Evolutionary conservation across 2,329 filamentous ascomycete genomes (phyloP).

Genomic region (Coniochaeta prunicola): DNA sequence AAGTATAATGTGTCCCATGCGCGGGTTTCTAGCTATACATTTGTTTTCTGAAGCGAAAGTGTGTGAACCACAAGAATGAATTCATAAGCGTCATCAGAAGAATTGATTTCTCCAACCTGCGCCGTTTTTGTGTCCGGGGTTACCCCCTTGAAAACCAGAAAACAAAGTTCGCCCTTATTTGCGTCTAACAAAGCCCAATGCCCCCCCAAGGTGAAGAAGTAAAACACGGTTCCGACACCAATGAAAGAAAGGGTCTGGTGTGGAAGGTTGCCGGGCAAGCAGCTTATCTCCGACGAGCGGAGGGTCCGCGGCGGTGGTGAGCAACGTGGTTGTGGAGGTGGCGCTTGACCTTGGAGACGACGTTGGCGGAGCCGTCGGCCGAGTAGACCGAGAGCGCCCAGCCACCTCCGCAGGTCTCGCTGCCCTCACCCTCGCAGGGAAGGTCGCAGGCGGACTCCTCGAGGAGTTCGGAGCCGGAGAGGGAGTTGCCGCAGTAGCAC

Average conservation of each 20-base stretch:
- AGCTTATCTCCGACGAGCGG: slow-evolving; percentile 12
- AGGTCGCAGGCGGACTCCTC: slow-evolving; percentile 37
- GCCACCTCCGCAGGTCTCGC: slow-evolving; percentile 42
- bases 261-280: background rate
- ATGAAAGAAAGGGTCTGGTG: background rate
- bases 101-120: background rate
- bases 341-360: slow-evolving; percentile 17
- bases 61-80: background rate
- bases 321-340: slow-evolving; percentile 28
- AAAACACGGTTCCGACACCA: background rate
- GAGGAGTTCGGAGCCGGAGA: slow-evolving; percentile 31
- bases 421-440: slow-evolving; percentile 40
- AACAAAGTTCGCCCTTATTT: background rate
- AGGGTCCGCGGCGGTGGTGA: slow-evolving; percentile 19
- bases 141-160: background rate
- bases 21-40: background rate
- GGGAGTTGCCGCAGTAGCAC: slow-evolving; percentile 39
- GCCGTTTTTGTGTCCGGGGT: background rate
- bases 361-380: slow-evolving; percentile 13
- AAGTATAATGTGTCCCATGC: background rate
- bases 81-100: background rate
- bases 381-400: slow-evolving; percentile 38
- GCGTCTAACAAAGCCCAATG: background rate
- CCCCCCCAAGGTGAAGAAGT: background rate
- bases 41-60: background rate